A percentile compares a stretch with the other conserved stretches of the same genome.
phyloP scores from a whole-genome alignment of 2,329 filamentous ascomycete species.

The Didymella sp. region DNA sequence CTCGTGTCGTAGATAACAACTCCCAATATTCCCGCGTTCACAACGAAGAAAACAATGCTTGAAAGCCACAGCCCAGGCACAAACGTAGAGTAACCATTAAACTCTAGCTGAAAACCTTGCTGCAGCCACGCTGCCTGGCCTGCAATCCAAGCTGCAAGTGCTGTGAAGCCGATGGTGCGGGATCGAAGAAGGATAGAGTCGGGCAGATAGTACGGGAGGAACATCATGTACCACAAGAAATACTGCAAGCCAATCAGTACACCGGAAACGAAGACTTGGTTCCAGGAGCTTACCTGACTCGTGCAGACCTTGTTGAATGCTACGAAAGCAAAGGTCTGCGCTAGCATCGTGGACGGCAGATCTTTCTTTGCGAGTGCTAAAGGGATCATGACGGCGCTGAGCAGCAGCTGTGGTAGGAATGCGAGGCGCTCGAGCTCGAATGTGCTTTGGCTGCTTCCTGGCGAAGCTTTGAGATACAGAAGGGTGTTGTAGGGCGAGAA shows the following conservation, averaged over 20 bases:
- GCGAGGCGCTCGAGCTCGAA: slow-evolving; percentile 77
- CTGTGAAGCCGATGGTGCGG: slow-evolving; percentile 67
- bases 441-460: slow-evolving; percentile 23
- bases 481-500: slow-evolving; percentile 96
- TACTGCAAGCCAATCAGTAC: slow-evolving; percentile 65
- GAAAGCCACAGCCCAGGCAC: slow-evolving; percentile 81
- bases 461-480: slow-evolving; percentile 82
- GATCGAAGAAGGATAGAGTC: slow-evolving; percentile 72
- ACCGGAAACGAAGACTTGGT: neutral
- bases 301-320: slow-evolving; percentile 99
- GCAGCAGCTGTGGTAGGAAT: slow-evolving; percentile 84
- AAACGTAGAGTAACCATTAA: slow-evolving; percentile 80
- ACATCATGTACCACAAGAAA: slow-evolving; percentile 97
- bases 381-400: slow-evolving; percentile 79
- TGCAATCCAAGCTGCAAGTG: slow-evolving; percentile 74
- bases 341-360: slow-evolving; percentile 83
- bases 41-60: slow-evolving; percentile 78
- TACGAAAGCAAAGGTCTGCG: slow-evolving; percentile 96
- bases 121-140: slow-evolving; percentile 67
- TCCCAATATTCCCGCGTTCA: slow-evolving; percentile 88
- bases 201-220: slow-evolving; percentile 90
- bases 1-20: slow-evolving; percentile 73
- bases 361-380: slow-evolving; percentile 80
- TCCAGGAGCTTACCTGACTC: slow-evolving; percentile 76
- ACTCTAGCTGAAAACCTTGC: slow-evolving; percentile 59